Base-by-base conservation (phyloP, 305 asterid species). In the Solanum hybrid region DNA sequence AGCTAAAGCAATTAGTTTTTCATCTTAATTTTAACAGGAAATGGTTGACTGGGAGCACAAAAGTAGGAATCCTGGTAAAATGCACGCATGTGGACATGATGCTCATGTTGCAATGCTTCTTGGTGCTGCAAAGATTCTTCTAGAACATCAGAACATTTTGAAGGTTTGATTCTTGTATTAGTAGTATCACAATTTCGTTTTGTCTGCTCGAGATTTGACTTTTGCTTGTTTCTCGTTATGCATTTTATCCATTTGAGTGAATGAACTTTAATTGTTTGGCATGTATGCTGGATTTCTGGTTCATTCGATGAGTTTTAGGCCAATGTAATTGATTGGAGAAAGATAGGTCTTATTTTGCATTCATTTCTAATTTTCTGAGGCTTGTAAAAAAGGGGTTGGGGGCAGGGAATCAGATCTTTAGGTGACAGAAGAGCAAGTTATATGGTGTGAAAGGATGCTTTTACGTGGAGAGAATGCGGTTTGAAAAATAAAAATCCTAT, bases 11-110 rank as follows among this genome's bases (percentile, higher is more conserved):
- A 22, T 29, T 37, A 78, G 87, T 34, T 79, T 79, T 34, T 34
- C 14, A 5, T 4, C 20, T 34, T 22, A 34, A 79, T 34, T 22
- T 34, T 10, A 68, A 20, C 75, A 97, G 98, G 99, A 97, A 97
- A 89, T 94, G 98, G 95, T 97, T 92, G 98, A 96, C 84, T 96
- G 98, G 98, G 97, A 96, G 89, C 98, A 97, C 91, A 97, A 96
- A 95, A 97, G 99, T 92, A 97, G 94, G 92, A 93, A 86, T 88
- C 94, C 95, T 87, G 99, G 98, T 76, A 96, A 95, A 90, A 97
- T 97, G 99, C 99, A 96, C 83, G 98, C 98, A 84, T 97, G 99
- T 91, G 99, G 99, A 57, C 99, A 96, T 88, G 99, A 97, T 94
- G 95, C 99, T 75, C 99, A 97, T 92, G 95, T 94, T 61, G 94